Evolutionary conservation across 129 eudicot species (phyloP).

Genomic region (Scalesia atractyloides): DNA sequence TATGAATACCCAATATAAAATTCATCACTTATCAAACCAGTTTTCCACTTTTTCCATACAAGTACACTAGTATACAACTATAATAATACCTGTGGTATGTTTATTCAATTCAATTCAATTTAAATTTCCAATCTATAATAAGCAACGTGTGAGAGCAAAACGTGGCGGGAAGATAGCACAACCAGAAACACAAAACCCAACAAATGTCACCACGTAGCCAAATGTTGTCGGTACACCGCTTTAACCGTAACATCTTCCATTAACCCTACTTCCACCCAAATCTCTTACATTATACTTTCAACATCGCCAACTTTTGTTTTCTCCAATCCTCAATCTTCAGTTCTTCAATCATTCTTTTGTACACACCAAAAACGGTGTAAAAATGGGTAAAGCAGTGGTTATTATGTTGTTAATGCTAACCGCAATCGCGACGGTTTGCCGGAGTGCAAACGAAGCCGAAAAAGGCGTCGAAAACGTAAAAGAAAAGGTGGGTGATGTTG

Average conservation of each 20-base stretch:
- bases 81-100: too few relatives aligned
- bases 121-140: too few relatives aligned
- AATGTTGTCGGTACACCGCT: conserved; percentile 15
- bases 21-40: too few relatives aligned
- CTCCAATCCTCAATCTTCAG: not conserved
- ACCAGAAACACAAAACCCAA: conserved; percentile 16
- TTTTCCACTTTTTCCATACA: too few relatives aligned
- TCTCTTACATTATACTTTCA: not conserved
- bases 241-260: conserved; percentile 20
- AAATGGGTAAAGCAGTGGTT: conserved; percentile 35
- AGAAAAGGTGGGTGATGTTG: conserved; percentile 32
- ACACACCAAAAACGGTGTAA: not conserved
- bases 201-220: conserved; percentile 22
- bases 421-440: conserved; percentile 36
- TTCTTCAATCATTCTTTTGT: not conserved
- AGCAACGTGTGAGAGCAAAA: not conserved
- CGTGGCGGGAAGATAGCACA: conserved; percentile 35
- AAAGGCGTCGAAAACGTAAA: conserved; percentile 25
- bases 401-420: conserved; percentile 37
- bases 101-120: too few relatives aligned
- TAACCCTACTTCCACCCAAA: not conserved
- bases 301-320: not conserved
- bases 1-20: too few relatives aligned
- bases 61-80: too few relatives aligned
- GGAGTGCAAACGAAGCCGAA: conserved; percentile 27